Evolutionary conservation across 2,329 filamentous ascomycete genomes (phyloP).

Genomic region (Colletotrichum zoysiae): DNA sequence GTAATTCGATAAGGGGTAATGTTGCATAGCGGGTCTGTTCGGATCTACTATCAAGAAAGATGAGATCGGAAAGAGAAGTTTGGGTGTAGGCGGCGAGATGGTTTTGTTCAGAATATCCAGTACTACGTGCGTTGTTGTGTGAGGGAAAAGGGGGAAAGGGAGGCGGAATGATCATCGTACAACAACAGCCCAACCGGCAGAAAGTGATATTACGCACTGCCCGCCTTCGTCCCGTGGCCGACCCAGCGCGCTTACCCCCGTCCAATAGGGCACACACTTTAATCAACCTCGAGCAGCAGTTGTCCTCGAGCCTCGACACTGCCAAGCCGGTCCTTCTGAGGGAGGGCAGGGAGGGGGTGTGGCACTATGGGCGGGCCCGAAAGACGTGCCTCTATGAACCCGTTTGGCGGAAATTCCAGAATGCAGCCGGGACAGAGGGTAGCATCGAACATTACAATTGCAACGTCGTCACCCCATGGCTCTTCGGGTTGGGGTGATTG

Average conservation of each 20-base stretch:
- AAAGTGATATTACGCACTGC: constrained; percentile 39
- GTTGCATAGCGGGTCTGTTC: constrained; percentile 40
- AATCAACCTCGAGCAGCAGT: constrained; percentile 6
- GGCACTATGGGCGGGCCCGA: constrained; percentile 26
- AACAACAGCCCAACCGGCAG: constrained; percentile 39
- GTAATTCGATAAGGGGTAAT: constrained; percentile 39
- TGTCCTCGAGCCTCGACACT: constrained; percentile 20
- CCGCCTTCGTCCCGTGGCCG: constrained; percentile 38
- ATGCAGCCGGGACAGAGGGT: constrained; percentile 18
- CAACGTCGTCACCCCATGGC: constrained; percentile 32
- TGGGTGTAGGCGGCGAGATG: constrained; percentile 32
- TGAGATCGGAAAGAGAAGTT: constrained; percentile 30
- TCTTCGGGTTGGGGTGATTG: constrained; percentile 1
- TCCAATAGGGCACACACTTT: constrained; percentile 38
- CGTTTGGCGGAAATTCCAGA: constrained; percentile 31
- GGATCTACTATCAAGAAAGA: constrained; percentile 40
- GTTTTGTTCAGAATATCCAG: constrained; percentile 40
- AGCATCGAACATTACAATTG: constrained; percentile 27
- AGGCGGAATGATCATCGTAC: constrained; percentile 23
- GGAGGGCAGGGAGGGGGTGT: constrained; percentile 32
- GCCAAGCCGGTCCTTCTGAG: constrained; percentile 11
- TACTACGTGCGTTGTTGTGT: constrained; percentile 29
- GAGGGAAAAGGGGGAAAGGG: constrained; percentile 27
- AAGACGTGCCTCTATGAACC: constrained; percentile 13
- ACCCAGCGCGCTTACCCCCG: constrained; percentile 37